phyloP scores from a whole-genome alignment of 305 asterid species.

The Petunia hybrid region DNA sequence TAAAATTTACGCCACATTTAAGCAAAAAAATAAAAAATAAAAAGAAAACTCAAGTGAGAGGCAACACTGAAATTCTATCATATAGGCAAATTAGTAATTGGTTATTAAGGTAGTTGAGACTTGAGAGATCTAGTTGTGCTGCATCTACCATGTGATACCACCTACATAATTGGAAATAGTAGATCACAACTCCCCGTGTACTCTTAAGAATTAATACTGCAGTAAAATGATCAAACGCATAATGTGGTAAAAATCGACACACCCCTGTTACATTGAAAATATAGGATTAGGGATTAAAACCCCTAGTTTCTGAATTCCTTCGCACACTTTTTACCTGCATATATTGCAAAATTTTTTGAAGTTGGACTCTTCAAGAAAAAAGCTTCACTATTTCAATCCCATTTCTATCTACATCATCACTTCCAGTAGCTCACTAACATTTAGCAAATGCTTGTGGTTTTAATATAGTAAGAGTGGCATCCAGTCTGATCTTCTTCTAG shows the following conservation, averaged over 20 bases:
- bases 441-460: background rate
- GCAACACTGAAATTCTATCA: background rate
- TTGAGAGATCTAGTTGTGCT: background rate
- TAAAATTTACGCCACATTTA: too few relatives aligned
- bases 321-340: background rate
- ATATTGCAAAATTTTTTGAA: background rate
- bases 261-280: background rate
- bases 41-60: too few relatives aligned
- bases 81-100: background rate
- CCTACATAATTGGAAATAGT: background rate
- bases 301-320: background rate
- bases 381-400: background rate
- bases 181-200: background rate
- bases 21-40: too few relatives aligned
- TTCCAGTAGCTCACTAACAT: background rate
- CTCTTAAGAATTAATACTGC: background rate
- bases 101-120: background rate
- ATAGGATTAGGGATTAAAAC: background rate
- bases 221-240: background rate
- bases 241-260: background rate
- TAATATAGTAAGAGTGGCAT: background rate
- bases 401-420: background rate
- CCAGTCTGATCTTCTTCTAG: background rate
- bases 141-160: background rate
- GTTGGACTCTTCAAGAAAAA: slow-evolving; percentile 1